Evolutionary conservation across 768 basidiomycete species (phyloP), one percentile per base, ranked within the genome.

Genomic region (Mycena chlorophos): DNA sequence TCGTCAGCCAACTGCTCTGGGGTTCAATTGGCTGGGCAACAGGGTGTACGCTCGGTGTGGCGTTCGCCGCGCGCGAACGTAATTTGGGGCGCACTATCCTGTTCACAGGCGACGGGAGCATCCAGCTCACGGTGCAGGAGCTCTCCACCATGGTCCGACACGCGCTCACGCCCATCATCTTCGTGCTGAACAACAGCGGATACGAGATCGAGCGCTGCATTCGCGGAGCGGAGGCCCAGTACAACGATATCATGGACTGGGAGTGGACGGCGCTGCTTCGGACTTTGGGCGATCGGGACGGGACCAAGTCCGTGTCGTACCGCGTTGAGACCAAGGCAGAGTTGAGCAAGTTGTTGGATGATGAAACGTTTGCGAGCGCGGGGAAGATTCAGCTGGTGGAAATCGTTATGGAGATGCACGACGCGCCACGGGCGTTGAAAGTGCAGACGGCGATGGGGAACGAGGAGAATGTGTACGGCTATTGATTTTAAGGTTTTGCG

Each of bases 211-310:
- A 98, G 73, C 81, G 89, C n/a, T 82, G 51, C 51, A 60, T 55
- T 27, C 58, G 43, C 12, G 55, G 58, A 0, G 20, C 29, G 12
- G 51, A 53, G n/a, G 29, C 54, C 81, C 81, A 85, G 67, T 94
- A 96, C 71, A 96, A 96, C 68, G 87, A 97, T 66, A 87, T 98
- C 61, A 75, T 78, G 26, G 73, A 87, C 63, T 97, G 94, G 89
- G 80, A 83, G 63, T 90, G 84, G 83, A 78, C 84, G 4, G 74
- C 75, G 50, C 73, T 91, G 38, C 73, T 89, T 19, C 75, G 75
- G 25, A 77, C 80, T 19, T 71, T 90, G 34, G 83, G 82, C 29
- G 84, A 83, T 60, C 54, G 74, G 28, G 69, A 81, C 31, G 78
- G 78, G 51, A 73, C 72, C 23, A 64, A 72, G 19, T 79, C 80